A percentile compares a stretch with the other conserved stretches of the same genome.
Evolutionary conservation across 495 filamentous ascomycete genomes (phyloP).

Genomic region (Parmelia sp.): DNA sequence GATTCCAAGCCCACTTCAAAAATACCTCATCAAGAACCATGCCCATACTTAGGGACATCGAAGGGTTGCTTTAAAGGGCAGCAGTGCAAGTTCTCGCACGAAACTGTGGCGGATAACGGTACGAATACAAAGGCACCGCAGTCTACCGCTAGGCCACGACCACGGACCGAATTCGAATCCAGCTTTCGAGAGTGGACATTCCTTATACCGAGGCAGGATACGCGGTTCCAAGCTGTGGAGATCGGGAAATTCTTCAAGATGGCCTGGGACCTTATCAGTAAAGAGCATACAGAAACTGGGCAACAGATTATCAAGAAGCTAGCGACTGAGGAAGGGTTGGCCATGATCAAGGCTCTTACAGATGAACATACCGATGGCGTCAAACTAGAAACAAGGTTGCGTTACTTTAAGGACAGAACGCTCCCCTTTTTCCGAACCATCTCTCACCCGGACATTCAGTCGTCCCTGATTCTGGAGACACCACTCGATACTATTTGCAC

Average conservation of each 20-base stretch:
- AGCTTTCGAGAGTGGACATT: conserved; percentile 32
- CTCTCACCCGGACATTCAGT: conserved; percentile 44
- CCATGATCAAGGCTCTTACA: conserved; percentile 26
- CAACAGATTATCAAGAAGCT: conserved; percentile 25
- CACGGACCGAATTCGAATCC: conserved; percentile 27
- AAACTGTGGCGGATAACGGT: conserved; percentile 8
- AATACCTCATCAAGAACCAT: conserved; percentile 16
- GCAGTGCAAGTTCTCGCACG: conserved; percentile 19
- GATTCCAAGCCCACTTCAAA: conserved; percentile 16
- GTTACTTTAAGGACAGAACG: conserved; percentile 34
- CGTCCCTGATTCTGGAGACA: conserved; percentile 49
- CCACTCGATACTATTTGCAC: conserved; percentile 52
- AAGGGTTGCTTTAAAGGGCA: conserved; percentile 20
- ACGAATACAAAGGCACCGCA: conserved; percentile 1
- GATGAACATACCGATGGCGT: conserved; percentile 23
- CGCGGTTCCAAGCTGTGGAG: conserved; percentile 21
- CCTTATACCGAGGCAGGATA: conserved; percentile 32
- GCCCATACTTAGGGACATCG: conserved; percentile 18
- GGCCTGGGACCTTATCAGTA: conserved; percentile 18
- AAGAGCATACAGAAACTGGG: conserved; percentile 12
- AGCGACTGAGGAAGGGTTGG: conserved; percentile 21
- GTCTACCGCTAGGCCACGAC: conserved; percentile 9
- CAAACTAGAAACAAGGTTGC: conserved; percentile 24
- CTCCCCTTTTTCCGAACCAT: conserved; percentile 50
- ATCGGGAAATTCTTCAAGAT: conserved; percentile 20